Evolutionary conservation across 352 stramenopile genomes (phyloP).

Genomic region (Pythium coloratum): DNA sequence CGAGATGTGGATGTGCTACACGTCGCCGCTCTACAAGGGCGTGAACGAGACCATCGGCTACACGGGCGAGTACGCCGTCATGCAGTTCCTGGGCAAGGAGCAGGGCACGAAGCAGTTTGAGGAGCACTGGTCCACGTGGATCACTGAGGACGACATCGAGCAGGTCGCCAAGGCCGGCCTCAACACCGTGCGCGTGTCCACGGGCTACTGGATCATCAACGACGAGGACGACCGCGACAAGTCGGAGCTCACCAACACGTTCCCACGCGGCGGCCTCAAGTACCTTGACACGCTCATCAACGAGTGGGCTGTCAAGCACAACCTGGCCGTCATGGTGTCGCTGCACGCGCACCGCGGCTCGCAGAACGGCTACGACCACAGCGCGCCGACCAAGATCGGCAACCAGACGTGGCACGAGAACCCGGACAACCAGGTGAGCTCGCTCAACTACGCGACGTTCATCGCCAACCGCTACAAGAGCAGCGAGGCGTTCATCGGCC

Average conservation of each 20-base stretch:
- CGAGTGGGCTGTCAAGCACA: conserved; percentile 50
- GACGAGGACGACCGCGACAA: conserved; percentile 18
- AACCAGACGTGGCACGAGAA: conserved; percentile 27
- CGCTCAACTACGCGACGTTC: conserved; percentile 37
- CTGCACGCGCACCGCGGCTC: conserved; percentile 54
- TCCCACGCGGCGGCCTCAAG: conserved; percentile 31
- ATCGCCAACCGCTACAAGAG: conserved; percentile 44
- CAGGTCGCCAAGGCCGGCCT: conserved; percentile 35
- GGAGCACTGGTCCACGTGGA: conserved; percentile 30
- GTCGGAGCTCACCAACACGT: conserved; percentile 9
- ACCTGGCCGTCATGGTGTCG: conserved; percentile 37
- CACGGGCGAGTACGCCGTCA: conserved; percentile 22
- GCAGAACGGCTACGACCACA: conserved; percentile 64
- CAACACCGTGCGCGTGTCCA: conserved; percentile 31
- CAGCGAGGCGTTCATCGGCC: conserved; percentile 44
- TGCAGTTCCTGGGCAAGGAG: conserved; percentile 15
- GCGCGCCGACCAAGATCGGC: conserved; percentile 22
- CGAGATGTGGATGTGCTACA: conserved; percentile 57
- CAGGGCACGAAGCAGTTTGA: not conserved
- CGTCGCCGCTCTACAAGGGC: conserved; percentile 61
- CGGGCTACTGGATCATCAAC: conserved; percentile 60
- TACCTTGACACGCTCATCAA: conserved; percentile 63
- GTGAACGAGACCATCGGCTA: conserved; percentile 34
- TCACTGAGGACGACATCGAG: conserved; percentile 28
- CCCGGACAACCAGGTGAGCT: conserved; percentile 32